Percentiles rank a stretch among this genome's conserved stretches.
These are phyloP conservation scores for Boletus pseudopeckii DNA, from an alignment of 768 basidiomycete genomes.

Conservation along the genomic window DNA sequence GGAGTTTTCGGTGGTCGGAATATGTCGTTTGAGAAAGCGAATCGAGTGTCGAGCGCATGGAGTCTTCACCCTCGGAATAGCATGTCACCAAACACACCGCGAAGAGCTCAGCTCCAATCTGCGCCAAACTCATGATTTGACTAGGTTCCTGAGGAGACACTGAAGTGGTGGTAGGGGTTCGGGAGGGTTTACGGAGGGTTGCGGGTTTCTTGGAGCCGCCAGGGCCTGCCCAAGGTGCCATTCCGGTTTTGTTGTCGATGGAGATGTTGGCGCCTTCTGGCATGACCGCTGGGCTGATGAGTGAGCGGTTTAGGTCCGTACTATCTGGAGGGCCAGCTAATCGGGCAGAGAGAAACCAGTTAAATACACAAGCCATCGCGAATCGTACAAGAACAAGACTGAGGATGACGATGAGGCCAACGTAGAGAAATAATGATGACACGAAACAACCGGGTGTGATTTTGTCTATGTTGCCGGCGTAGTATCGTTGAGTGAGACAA, in stretches of 20 bases:
- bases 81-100: slow-evolving; percentile 95
- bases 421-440: slow-evolving; percentile 83
- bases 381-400: slow-evolving; percentile 89
- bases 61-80: slow-evolving; percentile 96
- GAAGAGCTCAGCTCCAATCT: slow-evolving; percentile 94
- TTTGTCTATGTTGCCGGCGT: slow-evolving; percentile 95
- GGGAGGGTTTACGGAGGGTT: slow-evolving; percentile 37
- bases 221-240: slow-evolving; percentile 87
- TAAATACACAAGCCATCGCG: slow-evolving; percentile 94
- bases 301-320: slow-evolving; percentile 72
- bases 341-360: slow-evolving; percentile 87
- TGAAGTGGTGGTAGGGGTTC: slow-evolving; percentile 48
- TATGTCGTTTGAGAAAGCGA: slow-evolving; percentile 89
- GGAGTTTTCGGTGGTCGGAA: slow-evolving; percentile 85
- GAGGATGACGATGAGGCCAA: slow-evolving; percentile 88
- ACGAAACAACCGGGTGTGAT: slow-evolving; percentile 95
- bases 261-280: slow-evolving; percentile 94
- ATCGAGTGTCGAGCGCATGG: slow-evolving; percentile 86
- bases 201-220: slow-evolving; percentile 49
- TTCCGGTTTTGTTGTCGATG: slow-evolving; percentile 87
- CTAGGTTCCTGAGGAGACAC: slow-evolving; percentile 41
- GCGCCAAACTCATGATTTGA: slow-evolving; percentile 69
- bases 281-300: slow-evolving; percentile 92
- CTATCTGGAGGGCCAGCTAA: slow-evolving; percentile 75
- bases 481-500: slow-evolving; percentile 83